Percentiles rank a stretch among this genome's conserved stretches.
Conservation (phyloP, 805 yeast species). For the Candida incommunis region DNA sequence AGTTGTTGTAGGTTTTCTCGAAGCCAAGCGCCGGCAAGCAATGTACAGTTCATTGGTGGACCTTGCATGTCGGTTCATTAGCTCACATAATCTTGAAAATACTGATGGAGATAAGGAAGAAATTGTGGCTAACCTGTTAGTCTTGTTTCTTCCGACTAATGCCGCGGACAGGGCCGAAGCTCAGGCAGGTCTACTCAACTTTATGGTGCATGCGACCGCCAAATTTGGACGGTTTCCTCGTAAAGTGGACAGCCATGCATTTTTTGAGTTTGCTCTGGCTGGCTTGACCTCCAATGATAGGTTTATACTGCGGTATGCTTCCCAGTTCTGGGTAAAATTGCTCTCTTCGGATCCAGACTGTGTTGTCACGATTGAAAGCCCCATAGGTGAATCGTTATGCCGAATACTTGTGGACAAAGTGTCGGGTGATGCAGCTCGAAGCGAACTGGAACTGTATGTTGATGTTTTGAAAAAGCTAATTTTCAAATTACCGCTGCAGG, state of each 20-base stretch:
- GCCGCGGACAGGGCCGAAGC: constrained; percentile 14
- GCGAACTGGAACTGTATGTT: constrained; percentile 28
- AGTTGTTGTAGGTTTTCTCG: constrained; percentile 28
- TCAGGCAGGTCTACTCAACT: constrained; percentile 14
- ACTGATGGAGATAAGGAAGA: constrained; percentile 1
- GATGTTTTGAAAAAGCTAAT: constrained; percentile 27
- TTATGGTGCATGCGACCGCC: constrained; percentile 13
- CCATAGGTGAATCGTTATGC: constrained; percentile 14
- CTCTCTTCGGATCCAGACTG: constrained; percentile 13
- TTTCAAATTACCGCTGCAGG: constrained; percentile 7
- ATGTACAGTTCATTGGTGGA: constrained; percentile 15
- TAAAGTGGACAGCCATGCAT: constrained; percentile 3
- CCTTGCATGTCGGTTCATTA: constrained; percentile 17
- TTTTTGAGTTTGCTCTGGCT: constrained; percentile 24
- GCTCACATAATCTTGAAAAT: constrained; percentile 6
- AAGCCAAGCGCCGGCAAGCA: constrained; percentile 18
- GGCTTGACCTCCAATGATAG: constrained; percentile 37
- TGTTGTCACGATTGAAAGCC: neutral
- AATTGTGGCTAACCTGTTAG: constrained; percentile 1
- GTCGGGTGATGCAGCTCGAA: constrained; percentile 25
- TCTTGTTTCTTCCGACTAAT: constrained; percentile 2
- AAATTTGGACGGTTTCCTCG: constrained; percentile 8
- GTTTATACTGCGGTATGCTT: constrained; percentile 37
- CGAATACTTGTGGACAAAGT: constrained; percentile 26
- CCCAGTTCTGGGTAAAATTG: constrained; percentile 41